Evolutionary conservation across 2,329 filamentous ascomycete genomes (phyloP).

Genomic region (Piedraia hortae): DNA sequence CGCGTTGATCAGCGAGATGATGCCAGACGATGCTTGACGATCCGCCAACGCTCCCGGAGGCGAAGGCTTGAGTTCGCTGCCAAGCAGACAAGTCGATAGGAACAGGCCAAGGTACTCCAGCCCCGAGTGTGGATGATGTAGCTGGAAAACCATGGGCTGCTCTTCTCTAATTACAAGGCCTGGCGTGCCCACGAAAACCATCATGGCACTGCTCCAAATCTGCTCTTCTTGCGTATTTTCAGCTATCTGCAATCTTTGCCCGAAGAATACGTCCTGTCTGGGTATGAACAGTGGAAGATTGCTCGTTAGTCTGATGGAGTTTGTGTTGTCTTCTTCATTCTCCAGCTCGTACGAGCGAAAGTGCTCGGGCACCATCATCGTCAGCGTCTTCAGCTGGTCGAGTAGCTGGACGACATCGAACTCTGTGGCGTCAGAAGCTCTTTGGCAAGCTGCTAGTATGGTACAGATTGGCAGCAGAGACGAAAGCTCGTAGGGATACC

Average conservation of each 20-base stretch:
- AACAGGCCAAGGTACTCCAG: slow-evolving; percentile 54
- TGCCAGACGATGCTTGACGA: slow-evolving; percentile 39
- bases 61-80: slow-evolving; percentile 12
- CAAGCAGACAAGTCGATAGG: slow-evolving; percentile 36
- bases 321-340: slow-evolving; percentile 64
- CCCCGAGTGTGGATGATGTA: slow-evolving; percentile 49
- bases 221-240: slow-evolving; percentile 7
- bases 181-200: slow-evolving; percentile 35
- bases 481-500: slow-evolving; percentile 64
- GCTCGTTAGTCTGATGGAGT: slow-evolving; percentile 40
- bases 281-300: slow-evolving; percentile 34
- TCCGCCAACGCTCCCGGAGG: slow-evolving; percentile 14
- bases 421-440: slow-evolving; percentile 2
- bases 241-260: slow-evolving; percentile 1
- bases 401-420: slow-evolving; percentile 30
- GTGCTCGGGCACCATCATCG: slow-evolving; percentile 41
- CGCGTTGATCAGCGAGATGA: slow-evolving; percentile 44
- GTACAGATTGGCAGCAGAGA: slow-evolving; percentile 32
- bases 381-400: slow-evolving; percentile 43
- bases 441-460: slow-evolving; percentile 4
- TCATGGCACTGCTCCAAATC: slow-evolving; percentile 17
- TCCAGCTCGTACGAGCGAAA: slow-evolving; percentile 54
- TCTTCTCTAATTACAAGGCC: slow-evolving; percentile 53
- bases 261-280: slow-evolving; percentile 2
- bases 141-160: slow-evolving; percentile 47